Base-by-base conservation (phyloP, 805 yeast species). In the Candida sphagnicola region DNA sequence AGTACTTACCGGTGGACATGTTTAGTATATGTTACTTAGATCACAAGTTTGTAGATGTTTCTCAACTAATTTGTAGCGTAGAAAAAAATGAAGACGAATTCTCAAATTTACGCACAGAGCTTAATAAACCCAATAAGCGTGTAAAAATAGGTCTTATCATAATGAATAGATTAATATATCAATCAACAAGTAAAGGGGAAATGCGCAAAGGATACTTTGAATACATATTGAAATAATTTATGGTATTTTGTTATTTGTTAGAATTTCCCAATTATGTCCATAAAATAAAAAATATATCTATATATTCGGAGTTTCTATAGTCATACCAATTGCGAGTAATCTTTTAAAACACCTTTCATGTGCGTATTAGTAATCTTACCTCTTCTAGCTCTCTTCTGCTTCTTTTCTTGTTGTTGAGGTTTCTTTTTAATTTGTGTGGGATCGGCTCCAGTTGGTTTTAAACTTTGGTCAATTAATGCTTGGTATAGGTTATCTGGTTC, bases 381-480 rank as follows among this genome's bases (percentile, higher is more conserved):
- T 56, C 89, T 77, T 63, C 98, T 80, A 36, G 95, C 86, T 62
- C 86, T 90, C 76, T 88, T 88, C 59, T 84, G 89, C 65, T 89
- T 91, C 59, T 84, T 78, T 47, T 78, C 82, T 29, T 70, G 73
- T 39, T 64, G 68, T 39, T 60, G 67, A 33, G 75, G 77, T 40
- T 75, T 77, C 56, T 80, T 83, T 62, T 82, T 86, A 43, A 89
- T 65, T n/a, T 85, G 77, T 30, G 89, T 86, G n/a, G 99, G 98
- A 57, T 93, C 99, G n/a, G 89, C 93, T 54, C 93, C 85, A 0
- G 98, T 91, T 8, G 99, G 99, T 60, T 89, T 93, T 59, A 93
- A 74, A n/a, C 96, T 91, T 43, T 85, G 80, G 43, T 80, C 86
- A 42, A 83, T 75, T 45, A 93, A 72, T 41, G 79, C 78, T 39